phyloP scores from a whole-genome alignment of 179 eudicot species.

The Patellifolia procumbens region DNA sequence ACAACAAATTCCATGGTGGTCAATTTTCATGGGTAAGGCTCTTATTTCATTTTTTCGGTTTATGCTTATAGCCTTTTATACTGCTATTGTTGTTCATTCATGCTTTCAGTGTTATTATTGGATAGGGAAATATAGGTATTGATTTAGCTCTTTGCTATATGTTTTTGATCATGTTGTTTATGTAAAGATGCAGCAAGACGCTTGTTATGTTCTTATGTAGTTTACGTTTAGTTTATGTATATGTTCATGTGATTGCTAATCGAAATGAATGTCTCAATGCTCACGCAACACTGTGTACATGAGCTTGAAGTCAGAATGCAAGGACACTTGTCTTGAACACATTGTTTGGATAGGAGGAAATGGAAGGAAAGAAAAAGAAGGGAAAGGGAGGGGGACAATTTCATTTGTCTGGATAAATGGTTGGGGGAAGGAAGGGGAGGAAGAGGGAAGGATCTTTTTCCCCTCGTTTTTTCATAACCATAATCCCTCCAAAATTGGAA shows the following conservation, averaged over 20 bases:
- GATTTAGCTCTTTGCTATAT: neutral
- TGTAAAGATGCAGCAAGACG: neutral
- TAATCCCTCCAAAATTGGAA: no score
- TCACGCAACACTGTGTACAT: neutral
- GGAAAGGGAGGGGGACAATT: no score
- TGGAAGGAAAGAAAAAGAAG: no score
- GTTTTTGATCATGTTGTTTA: neutral
- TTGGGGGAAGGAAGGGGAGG: no score
- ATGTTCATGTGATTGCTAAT: neutral
- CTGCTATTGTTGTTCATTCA: neutral
- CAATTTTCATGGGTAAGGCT: constrained; percentile 94
- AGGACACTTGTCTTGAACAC: neutral
- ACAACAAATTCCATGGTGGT: constrained; percentile 74
- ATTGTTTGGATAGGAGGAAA: no score
- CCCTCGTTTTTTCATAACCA: no score
- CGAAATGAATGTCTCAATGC: neutral
- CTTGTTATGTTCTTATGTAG: neutral
- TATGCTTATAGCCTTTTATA: neutral
- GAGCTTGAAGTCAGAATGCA: neutral
- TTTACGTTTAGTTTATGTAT: neutral
- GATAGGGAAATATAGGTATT: neutral
- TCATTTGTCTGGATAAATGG: no score
- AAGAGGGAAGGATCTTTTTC: no score
- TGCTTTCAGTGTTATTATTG: neutral
- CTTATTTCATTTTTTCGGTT: neutral